Percentiles rank a stretch among this genome's conserved stretches.
These are phyloP conservation scores for Sergeia podlipaevii DNA, from an alignment of 208 protist species.

Conservation along the genomic window DNA sequence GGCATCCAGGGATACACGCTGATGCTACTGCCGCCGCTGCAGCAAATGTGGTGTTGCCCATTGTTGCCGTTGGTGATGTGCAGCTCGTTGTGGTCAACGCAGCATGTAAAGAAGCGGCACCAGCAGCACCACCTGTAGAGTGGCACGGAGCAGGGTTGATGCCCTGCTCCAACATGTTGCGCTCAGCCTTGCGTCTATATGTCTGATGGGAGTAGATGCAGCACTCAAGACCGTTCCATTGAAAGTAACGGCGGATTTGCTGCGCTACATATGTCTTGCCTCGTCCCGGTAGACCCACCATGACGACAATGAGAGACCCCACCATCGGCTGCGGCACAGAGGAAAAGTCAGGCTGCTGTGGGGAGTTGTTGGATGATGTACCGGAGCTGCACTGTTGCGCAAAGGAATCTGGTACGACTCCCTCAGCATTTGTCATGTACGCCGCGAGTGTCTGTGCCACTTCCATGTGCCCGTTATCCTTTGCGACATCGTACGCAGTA, in stretches of 20 bases:
- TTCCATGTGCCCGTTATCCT: slow-evolving; percentile 45
- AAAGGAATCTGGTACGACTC: slow-evolving; percentile 21
- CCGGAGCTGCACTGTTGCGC: slow-evolving; percentile 9
- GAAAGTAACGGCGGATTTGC: slow-evolving; percentile 88
- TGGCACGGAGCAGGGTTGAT: not conserved
- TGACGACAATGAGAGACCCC: slow-evolving; percentile 85
- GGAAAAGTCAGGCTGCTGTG: slow-evolving; percentile 58
- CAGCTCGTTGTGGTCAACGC: no score
- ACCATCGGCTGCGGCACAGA: slow-evolving; percentile 80
- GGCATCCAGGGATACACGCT: not conserved
- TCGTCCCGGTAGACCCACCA: slow-evolving; percentile 86
- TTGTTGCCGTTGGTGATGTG: no score
- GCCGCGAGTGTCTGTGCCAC: slow-evolving; percentile 43
- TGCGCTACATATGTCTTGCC: slow-evolving; percentile 90
- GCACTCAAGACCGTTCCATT: slow-evolving; percentile 85
- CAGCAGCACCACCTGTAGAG: slow-evolving; percentile 5
- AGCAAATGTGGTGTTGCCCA: not conserved
- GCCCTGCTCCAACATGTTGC: not conserved
- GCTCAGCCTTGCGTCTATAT: slow-evolving; percentile 34
- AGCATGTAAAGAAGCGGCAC: no score
- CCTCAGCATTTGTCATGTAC: slow-evolving; percentile 9
- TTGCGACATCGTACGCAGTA: slow-evolving; percentile 56
- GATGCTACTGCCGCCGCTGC: not conserved
- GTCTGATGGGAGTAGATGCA: slow-evolving; percentile 70
- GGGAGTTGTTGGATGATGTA: slow-evolving; percentile 29